A percentile compares a stretch with the other conserved stretches of the same genome.
These are phyloP conservation scores for Mrakia blollopis DNA, from an alignment of 768 basidiomycete species.

Conservation along the genomic window DNA sequence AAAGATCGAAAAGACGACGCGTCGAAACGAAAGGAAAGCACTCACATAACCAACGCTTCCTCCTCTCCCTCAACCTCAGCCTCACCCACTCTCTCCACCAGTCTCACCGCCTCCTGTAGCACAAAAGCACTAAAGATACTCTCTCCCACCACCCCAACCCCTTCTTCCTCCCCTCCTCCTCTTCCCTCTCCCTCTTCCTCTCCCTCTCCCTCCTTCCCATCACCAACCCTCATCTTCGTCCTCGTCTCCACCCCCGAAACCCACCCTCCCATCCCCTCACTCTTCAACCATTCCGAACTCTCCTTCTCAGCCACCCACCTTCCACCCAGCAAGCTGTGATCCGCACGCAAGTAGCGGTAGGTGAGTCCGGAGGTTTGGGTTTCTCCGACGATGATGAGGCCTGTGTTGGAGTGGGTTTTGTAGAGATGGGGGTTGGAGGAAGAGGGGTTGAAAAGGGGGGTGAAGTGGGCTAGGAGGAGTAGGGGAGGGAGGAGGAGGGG, in stretches of 20 bases:
- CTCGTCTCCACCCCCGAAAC: conserved; percentile 47
- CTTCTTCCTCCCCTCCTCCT: conserved; percentile 52
- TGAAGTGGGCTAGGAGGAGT: background rate
- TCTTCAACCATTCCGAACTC: conserved; percentile 42
- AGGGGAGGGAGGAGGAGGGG: conserved; percentile 1
- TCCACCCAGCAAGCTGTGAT: conserved; percentile 59
- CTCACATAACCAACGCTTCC: conserved; percentile 69
- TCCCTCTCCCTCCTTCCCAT: conserved; percentile 71
- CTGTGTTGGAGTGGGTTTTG: background rate
- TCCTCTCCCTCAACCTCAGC: conserved; percentile 13
- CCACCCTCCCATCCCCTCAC: conserved; percentile 50
- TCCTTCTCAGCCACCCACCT: conserved; percentile 59
- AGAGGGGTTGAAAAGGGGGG: background rate
- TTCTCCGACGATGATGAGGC: conserved; percentile 18
- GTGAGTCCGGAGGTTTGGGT: conserved; percentile 19
- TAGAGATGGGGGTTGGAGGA: background rate
- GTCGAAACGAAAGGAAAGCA: background rate
- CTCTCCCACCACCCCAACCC: conserved; percentile 44
- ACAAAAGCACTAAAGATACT: conserved; percentile 73
- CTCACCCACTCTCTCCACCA: background rate
- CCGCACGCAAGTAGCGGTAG: conserved; percentile 53
- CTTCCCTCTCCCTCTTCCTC: conserved; percentile 36
- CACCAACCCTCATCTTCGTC: conserved; percentile 56
- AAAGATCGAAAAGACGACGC: conserved; percentile 16
- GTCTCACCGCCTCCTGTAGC: conserved; percentile 64